Evolutionary conservation across 768 basidiomycete species (phyloP), one percentile per base, ranked within the genome.

Genomic region (Tulasnella sp.): DNA sequence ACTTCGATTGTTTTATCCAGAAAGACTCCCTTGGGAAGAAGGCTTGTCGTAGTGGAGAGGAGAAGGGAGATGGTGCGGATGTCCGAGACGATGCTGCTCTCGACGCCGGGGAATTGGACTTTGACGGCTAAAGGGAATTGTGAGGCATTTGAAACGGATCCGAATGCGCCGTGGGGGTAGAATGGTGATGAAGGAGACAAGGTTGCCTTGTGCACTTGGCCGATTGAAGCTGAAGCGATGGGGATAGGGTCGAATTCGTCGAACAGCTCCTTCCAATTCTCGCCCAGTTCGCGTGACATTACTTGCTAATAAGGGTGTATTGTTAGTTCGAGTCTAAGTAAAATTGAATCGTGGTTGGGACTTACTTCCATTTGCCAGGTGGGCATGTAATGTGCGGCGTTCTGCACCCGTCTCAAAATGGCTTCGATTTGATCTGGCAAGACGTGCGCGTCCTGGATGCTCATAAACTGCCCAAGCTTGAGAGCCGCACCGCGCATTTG

Each of bases 341-440:
- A 40, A 80, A 58, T 78, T 71, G 36, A 3, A 12, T 16, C 42
- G n/a, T 14, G 6, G 3, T 16, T 27, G n/a, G 34, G n/a, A 44
- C 85, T 27, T 21, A 95, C 97, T 90, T 97, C 94, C 92, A 98
- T 93, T 84, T 99, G 97, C 93, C 94, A 97, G 82, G 97, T 93
- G 0, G 97, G 97, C 97, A 99, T 99, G 84, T 98, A 98, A 85
- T 99, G 95, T 0, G 97, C 97, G 82, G 93, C 91, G 82, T 97
- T 94, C 84, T 99, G 97, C 0, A 99, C 97, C 39, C 93, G 88
- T 75, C 95, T 90, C 82, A 99, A 92, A 40, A 99, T 93, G 77
- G 90, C 89, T 83, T 98, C 96, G 3, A 98, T 85, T 81, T 97
- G 95, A 0, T 93, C 90, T 0, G 97, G 94, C 1, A 99, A 87